Percentiles rank a stretch among this genome's conserved stretches.
phyloP scores from a whole-genome alignment of 768 basidiomycete genomes.

The Termitomyces titanicus region DNA sequence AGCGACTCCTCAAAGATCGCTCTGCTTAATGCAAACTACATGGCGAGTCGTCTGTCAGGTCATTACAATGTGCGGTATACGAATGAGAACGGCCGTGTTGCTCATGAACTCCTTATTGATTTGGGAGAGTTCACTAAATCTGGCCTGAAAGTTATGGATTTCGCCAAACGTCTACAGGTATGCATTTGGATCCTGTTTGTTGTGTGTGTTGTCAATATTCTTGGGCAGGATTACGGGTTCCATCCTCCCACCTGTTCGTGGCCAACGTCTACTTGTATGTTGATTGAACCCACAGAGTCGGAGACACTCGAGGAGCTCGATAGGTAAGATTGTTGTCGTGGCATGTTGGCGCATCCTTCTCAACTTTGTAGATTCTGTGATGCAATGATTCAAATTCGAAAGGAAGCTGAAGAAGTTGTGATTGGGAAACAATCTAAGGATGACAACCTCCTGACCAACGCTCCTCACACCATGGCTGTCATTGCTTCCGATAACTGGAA shows the following conservation, averaged over 20 bases:
- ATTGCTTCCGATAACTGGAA: slow-evolving; percentile 85
- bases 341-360: not conserved
- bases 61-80: slow-evolving; percentile 88
- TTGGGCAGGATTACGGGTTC: slow-evolving; percentile 80
- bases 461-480: slow-evolving; percentile 84
- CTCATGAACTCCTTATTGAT: slow-evolving; percentile 95
- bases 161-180: slow-evolving; percentile 93
- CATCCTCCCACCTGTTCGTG: slow-evolving; percentile 98
- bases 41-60: slow-evolving; percentile 80
- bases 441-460: slow-evolving; percentile 91
- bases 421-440: slow-evolving; percentile 85
- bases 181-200: not conserved
- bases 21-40: slow-evolving; percentile 95
- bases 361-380: slow-evolving; percentile 81
- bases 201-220: not conserved
- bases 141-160: slow-evolving; percentile 91
- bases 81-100: slow-evolving; percentile 88
- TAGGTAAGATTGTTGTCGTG: slow-evolving; percentile 39
- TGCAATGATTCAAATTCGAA: slow-evolving; percentile 95
- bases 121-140: slow-evolving; percentile 91
- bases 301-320: slow-evolving; percentile 93
- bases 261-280: slow-evolving; percentile 96
- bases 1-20: slow-evolving; percentile 83
- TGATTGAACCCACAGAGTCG: slow-evolving; percentile 97
- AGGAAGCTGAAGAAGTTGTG: slow-evolving; percentile 86